Conservation (phyloP, 305 asterid genomes). For the Plantago lanceolata region DNA sequence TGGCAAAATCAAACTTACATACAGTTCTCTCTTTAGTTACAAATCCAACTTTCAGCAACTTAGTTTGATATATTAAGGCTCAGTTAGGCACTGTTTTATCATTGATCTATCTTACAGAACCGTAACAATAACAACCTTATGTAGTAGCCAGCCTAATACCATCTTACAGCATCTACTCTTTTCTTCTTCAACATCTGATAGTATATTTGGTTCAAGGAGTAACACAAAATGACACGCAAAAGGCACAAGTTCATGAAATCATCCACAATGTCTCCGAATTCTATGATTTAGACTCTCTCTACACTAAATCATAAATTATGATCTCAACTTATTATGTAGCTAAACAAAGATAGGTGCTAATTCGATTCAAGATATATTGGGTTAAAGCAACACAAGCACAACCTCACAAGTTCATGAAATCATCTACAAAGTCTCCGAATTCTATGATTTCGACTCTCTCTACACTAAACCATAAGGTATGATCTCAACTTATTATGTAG, state of each 20-base stretch:
- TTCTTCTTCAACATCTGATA: not conserved
- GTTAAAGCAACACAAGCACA: no score
- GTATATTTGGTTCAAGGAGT: not conserved
- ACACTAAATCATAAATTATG: no score
- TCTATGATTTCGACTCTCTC: no score
- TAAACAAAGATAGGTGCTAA: no score
- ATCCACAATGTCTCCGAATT: no score
- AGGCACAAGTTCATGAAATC: not conserved
- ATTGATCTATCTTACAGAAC: not conserved
- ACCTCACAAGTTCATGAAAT: not conserved
- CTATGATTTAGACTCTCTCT: no score
- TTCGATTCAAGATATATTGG: no score
- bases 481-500: no score
- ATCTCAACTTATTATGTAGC: no score
- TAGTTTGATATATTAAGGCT: not conserved
- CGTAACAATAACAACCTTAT: not conserved
- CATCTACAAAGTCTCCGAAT: no score
- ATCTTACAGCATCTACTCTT: not conserved
- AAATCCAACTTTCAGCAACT: not conserved
- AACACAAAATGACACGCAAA: no score
- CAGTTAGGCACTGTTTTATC: conserved; percentile 2
- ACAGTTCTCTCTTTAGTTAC: conserved; percentile 2
- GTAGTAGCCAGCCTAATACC: not conserved
- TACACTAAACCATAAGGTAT: no score
- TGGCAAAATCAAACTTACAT: not conserved